Percentiles rank a stretch among this genome's conserved stretches.
These are phyloP conservation scores for Myrica gale DNA, from an alignment of 306 rosid genomes.

Conservation along the genomic window DNA sequence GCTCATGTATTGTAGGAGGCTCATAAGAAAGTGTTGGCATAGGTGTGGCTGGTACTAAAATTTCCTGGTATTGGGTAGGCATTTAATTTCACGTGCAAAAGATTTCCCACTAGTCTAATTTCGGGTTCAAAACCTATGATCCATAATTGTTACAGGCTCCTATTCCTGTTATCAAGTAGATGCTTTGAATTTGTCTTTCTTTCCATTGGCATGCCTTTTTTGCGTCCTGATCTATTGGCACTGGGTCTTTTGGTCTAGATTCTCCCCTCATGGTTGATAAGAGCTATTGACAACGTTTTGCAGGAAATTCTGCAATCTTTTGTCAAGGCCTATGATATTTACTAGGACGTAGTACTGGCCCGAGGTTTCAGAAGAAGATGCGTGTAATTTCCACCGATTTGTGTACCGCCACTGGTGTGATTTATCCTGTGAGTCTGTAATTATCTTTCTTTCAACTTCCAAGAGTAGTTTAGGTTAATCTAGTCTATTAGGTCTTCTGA, in stretches of 20 bases:
- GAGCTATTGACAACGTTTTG: constrained; percentile 22
- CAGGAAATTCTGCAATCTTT: constrained; percentile 47
- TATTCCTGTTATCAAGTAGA: background rate
- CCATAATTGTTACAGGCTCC: background rate
- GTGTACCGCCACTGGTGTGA: constrained; percentile 21
- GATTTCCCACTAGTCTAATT: background rate
- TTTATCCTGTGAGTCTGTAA: constrained; percentile 30
- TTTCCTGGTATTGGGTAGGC: background rate
- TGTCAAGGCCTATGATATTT: constrained; percentile 28
- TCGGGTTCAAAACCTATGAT: background rate
- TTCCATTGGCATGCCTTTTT: background rate
- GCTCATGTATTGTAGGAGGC: background rate
- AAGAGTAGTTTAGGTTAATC: constrained; percentile 27
- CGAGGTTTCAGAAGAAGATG: constrained; percentile 31
- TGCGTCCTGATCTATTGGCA: background rate
- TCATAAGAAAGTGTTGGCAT: background rate
- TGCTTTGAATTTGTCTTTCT: background rate
- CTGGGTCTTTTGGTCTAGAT: background rate
- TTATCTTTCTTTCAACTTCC: constrained; percentile 25
- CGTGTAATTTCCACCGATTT: constrained; percentile 23
- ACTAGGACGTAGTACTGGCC: constrained; percentile 17
- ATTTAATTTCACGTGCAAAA: background rate
- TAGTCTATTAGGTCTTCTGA: constrained; percentile 2
- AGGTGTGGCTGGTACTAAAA: constrained; percentile 3
- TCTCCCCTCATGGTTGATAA: background rate